Evolutionary conservation across 805 yeast species (phyloP).

Genomic region (Tetrapisispora namnaoensis): DNA sequence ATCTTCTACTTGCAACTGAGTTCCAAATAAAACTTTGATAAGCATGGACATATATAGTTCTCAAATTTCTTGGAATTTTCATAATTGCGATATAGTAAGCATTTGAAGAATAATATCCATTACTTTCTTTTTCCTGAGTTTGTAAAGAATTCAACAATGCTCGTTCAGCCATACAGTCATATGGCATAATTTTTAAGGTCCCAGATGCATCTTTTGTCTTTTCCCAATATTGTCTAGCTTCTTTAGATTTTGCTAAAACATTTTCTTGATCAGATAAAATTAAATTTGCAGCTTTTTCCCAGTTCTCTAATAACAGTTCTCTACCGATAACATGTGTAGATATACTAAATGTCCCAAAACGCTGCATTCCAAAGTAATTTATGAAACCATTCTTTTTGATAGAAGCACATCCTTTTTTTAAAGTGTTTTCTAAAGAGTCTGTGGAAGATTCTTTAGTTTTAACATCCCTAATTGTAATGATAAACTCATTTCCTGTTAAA

Average conservation of each 20-base stretch:
- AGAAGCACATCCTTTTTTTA: conserved; percentile 46
- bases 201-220: conserved; percentile 53
- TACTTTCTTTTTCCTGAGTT: conserved; percentile 38
- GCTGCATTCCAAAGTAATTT: conserved; percentile 95
- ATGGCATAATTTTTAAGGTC: conserved; percentile 74
- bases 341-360: conserved; percentile 92
- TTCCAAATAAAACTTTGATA: conserved; percentile 97
- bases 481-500: conserved; percentile 78
- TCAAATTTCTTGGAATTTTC: conserved; percentile 83
- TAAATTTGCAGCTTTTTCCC: conserved; percentile 71
- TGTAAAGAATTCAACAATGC: conserved; percentile 55
- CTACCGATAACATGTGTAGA: conserved; percentile 86
- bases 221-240: conserved; percentile 76
- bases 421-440: conserved; percentile 34
- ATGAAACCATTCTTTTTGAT: conserved; percentile 67
- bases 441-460: conserved; percentile 27
- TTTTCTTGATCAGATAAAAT: conserved; percentile 78
- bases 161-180: conserved; percentile 76
- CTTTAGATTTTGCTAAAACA: conserved; percentile 72
- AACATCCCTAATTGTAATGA: conserved; percentile 74
- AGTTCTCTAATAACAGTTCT: conserved; percentile 56
- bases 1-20: conserved; percentile 65
- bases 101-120: conserved; percentile 36
- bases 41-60: conserved; percentile 95
- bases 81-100: conserved; percentile 73